Base-by-base conservation (phyloP, 192 early-diverging fungal genomes). In the Spinellus fusiger region DNA sequence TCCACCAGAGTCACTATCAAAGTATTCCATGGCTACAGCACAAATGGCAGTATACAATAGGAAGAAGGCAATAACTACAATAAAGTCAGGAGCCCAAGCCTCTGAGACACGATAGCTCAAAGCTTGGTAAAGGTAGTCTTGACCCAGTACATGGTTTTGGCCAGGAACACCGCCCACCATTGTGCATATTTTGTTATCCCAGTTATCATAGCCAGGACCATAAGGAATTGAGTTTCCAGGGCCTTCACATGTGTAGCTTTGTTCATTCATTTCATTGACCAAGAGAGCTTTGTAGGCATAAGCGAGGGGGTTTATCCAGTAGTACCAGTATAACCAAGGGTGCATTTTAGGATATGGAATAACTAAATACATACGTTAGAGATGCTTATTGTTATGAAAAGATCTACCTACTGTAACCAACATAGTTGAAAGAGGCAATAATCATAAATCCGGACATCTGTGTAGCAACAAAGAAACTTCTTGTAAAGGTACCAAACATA, bases 281-380 rank as follows among this genome's bases (percentile, higher is more conserved):
- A 87, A 66, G 1, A 87, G 58, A 2, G 84, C 70, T 38, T 82
- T 80, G 58, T 84, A 78, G 2, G 67, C 80, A 49, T 86, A 86
- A 0, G 78, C 64, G 20, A 85, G 58, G 10, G 86, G 84, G 55
- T 86, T 84, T 40, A 87, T 80, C 79, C 79, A 87, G 51, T 70
- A 82, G 34, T 85, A 74, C 82, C 81, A 83, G 27, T 57, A 72
- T 27, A 86, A 71, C 84, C 80, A 83, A n/a, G 82, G 77, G 25
- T 81, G 74, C 82, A 87, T 86, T 1, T 74, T 71, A 22, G 61
- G 61, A 37, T 75, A 76, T 0, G 81, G 81, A 61, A 87, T 81
- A 18, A 18, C 40, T 44, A 5, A n/a, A n/a, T n/a, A n/a, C n/a
- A n/a, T 44, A n/a, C 13, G 10, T 2, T 2, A 18, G 10, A 44